These are phyloP conservation scores for Deakozyma indianensis DNA, from an alignment of 805 yeast genomes.

Conservation along the genomic window DNA sequence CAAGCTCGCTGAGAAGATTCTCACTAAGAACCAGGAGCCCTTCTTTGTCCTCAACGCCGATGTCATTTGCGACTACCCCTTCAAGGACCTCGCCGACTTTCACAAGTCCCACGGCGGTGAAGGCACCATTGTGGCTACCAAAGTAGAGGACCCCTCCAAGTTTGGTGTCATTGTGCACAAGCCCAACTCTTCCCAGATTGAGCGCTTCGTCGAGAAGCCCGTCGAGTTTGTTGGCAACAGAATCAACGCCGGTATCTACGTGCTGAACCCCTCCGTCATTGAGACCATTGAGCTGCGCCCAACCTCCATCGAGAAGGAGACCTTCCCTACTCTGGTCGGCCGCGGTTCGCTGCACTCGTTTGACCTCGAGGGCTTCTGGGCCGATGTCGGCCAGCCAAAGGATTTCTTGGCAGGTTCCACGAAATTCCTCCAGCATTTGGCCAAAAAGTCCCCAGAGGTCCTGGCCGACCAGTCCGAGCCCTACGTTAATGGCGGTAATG, in stretches of 20 bases:
- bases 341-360: slow-evolving; percentile 80
- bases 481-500: slow-evolving; percentile 82
- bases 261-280: slow-evolving; percentile 92
- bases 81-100: slow-evolving; percentile 80
- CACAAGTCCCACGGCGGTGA: slow-evolving; percentile 93
- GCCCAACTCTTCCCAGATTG: slow-evolving; percentile 88
- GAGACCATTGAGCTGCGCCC: slow-evolving; percentile 96
- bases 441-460: slow-evolving; percentile 61
- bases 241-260: slow-evolving; percentile 98
- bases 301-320: slow-evolving; percentile 98
- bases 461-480: slow-evolving; percentile 48
- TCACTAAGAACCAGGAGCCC: slow-evolving; percentile 90
- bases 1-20: slow-evolving; percentile 86
- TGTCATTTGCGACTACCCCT: slow-evolving; percentile 97
- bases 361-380: slow-evolving; percentile 99
- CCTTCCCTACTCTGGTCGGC: slow-evolving; percentile 93
- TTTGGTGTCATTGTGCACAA: slow-evolving; percentile 99
- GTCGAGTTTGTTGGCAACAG: slow-evolving; percentile 99
- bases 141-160: slow-evolving; percentile 98
- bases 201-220: slow-evolving; percentile 98
- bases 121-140: slow-evolving; percentile 98
- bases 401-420: slow-evolving; percentile 96
- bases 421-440: slow-evolving; percentile 72
- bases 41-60: slow-evolving; percentile 97
- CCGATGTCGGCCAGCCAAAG: slow-evolving; percentile 99